Evolutionary conservation across 208 protist genomes (phyloP).

Genomic region (Wallacemonas sp.): DNA sequence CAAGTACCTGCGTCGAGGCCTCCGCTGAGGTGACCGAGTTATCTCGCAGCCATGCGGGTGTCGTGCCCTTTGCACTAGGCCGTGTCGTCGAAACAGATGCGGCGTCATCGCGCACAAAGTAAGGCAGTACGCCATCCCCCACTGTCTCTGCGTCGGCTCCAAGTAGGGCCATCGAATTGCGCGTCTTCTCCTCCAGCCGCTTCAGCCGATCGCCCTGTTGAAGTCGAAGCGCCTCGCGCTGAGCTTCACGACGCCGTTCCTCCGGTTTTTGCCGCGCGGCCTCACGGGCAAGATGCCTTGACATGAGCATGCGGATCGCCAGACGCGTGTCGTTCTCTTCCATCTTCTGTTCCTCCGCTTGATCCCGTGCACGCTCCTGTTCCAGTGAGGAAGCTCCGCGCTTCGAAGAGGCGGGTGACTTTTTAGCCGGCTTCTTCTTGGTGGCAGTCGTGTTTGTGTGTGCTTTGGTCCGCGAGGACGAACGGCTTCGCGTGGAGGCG

Average conservation of each 20-base stretch:
- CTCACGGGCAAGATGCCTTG: slow-evolving; percentile 44
- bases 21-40: slow-evolving; percentile 24
- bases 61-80: background rate
- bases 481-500: too few relatives aligned
- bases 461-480: too few relatives aligned
- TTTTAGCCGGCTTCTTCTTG: background rate
- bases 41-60: slow-evolving; percentile 21
- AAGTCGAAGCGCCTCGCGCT: slow-evolving; percentile 27
- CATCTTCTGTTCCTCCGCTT: slow-evolving; percentile 36
- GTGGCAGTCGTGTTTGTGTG: too few relatives aligned
- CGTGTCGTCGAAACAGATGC: background rate
- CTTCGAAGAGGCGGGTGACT: background rate
- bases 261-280: slow-evolving; percentile 26
- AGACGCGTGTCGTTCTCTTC: slow-evolving; percentile 73
- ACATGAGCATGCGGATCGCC: slow-evolving; percentile 76
- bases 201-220: slow-evolving; percentile 45
- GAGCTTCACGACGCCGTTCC: slow-evolving; percentile 33
- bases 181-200: slow-evolving; percentile 61
- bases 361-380: background rate
- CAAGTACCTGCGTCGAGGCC: background rate
- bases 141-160: slow-evolving; percentile 42
- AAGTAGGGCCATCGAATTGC: slow-evolving; percentile 57
- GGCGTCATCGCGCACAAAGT: slow-evolving; percentile 19
- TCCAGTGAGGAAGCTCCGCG: background rate
- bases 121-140: slow-evolving; percentile 66